Conservation (phyloP, 2,329 filamentous ascomycete genomes). For the Xylariaceae sp. region DNA sequence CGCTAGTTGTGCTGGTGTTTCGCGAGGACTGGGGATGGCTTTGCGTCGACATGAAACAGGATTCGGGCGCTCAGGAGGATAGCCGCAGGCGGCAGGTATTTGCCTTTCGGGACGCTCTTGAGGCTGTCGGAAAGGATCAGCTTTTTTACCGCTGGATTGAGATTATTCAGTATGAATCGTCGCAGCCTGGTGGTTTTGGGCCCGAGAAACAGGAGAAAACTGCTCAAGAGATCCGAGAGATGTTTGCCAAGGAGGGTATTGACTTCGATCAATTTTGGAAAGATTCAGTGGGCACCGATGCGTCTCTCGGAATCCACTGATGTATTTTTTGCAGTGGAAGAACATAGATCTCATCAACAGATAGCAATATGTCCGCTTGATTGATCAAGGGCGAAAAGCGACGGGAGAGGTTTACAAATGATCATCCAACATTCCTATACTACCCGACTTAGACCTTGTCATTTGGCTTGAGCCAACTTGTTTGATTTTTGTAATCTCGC, state of each 20-base stretch:
- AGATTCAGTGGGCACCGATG: conserved; percentile 49
- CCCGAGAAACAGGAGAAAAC: conserved; percentile 67
- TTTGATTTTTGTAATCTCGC: too few relatives aligned
- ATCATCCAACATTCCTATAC: too few relatives aligned
- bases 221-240: conserved; percentile 67
- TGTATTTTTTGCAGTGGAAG: too few relatives aligned
- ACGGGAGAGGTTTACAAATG: too few relatives aligned
- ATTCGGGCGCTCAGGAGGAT: conserved; percentile 38
- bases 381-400: too few relatives aligned
- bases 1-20: conserved; percentile 65
- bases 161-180: conserved; percentile 82
- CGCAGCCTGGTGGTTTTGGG: conserved; percentile 73
- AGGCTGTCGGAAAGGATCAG: conserved; percentile 75
- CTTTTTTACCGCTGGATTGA: conserved; percentile 93
- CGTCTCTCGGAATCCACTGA: conserved; percentile 18
- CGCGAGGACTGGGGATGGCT: conserved; percentile 68
- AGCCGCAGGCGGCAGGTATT: conserved; percentile 70
- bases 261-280: conserved; percentile 79
- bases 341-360: too few relatives aligned
- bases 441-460: too few relatives aligned
- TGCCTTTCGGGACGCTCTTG: conserved; percentile 72
- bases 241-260: conserved; percentile 72
- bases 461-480: too few relatives aligned
- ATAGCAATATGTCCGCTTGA: too few relatives aligned
- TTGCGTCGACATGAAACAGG: conserved; percentile 53